These are phyloP conservation scores for Eurotiales sp. DNA, from an alignment of 2,329 filamentous ascomycete genomes.

Conservation along the genomic window DNA sequence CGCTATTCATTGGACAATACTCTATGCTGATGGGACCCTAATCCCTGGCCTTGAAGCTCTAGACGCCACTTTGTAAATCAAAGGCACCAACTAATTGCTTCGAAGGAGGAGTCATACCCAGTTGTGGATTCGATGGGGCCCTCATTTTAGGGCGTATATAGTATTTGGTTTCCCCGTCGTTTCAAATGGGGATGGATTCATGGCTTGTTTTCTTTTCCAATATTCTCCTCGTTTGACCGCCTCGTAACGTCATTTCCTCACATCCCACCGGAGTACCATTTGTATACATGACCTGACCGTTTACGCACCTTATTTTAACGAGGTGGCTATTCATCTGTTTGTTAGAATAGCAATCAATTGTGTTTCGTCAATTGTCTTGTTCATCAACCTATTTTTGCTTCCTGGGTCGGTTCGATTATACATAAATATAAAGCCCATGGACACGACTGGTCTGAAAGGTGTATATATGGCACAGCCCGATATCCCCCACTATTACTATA, in stretches of 20 bases:
- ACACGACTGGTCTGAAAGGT: not conserved
- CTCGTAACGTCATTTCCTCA: not conserved
- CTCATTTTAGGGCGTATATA: not conserved
- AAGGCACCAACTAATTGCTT: no score
- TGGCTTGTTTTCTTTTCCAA: not conserved
- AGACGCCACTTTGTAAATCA: not conserved
- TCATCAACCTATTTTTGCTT: not conserved
- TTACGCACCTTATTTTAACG: not conserved
- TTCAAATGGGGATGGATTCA: not conserved
- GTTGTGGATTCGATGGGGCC: not conserved
- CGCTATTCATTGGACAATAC: no score
- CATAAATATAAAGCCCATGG: conserved; percentile 2
- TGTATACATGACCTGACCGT: not conserved
- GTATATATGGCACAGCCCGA: not conserved
- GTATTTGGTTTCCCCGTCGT: not conserved
- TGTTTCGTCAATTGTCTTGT: not conserved
- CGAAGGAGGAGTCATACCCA: no score
- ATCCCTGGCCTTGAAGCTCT: not conserved
- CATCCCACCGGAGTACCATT: not conserved
- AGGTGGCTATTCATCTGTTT: not conserved
- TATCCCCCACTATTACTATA: not conserved
- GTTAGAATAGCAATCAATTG: not conserved
- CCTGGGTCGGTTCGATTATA: not conserved
- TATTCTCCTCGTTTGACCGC: not conserved
- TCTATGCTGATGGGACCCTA: no score